Conservation (phyloP, 2,329 filamentous ascomycete species). For the Botrytis hyacinthi region DNA sequence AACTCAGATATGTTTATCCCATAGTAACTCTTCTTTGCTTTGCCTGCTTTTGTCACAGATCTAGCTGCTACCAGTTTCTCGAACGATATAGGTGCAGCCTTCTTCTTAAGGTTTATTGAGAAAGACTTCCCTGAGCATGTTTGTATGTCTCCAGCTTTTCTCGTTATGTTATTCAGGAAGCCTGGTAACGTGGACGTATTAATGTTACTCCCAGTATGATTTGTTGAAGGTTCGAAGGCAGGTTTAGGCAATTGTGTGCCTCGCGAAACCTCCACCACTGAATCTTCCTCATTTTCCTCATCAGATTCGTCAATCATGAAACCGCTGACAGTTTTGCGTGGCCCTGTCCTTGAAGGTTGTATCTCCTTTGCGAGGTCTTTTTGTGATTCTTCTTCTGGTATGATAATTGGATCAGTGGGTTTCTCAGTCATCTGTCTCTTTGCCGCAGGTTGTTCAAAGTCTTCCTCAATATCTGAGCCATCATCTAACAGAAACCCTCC, state of each 20-base stretch:
- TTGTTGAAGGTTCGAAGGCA: background rate
- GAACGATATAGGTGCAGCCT: conserved; percentile 52
- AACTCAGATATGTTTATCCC: conserved; percentile 88
- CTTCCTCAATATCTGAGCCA: conserved; percentile 42
- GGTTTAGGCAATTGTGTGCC: conserved; percentile 13
- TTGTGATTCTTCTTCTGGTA: background rate
- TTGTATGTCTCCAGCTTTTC: conserved; percentile 29
- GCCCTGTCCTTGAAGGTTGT: background rate
- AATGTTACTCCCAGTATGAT: background rate
- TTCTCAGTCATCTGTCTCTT: conserved; percentile 46
- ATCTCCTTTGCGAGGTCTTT: background rate
- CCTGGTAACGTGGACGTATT: conserved; percentile 26
- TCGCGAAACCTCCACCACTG: conserved; percentile 5
- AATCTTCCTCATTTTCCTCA: conserved; percentile 18
- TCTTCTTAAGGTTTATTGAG: conserved; percentile 54
- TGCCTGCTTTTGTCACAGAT: conserved; percentile 63
- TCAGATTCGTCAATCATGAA: conserved; percentile 24
- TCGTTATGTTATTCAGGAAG: conserved; percentile 26
- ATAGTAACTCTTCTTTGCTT: conserved; percentile 77
- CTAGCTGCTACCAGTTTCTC: conserved; percentile 66
- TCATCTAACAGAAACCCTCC: conserved; percentile 48
- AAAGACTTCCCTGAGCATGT: conserved; percentile 51
- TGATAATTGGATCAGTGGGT: background rate
- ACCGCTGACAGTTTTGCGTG: conserved; percentile 22
- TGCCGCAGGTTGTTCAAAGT: conserved; percentile 40